These are phyloP conservation scores for Penicillium fuscoglaucum DNA, from an alignment of 2,329 filamentous ascomycete species.

Conservation along the genomic window DNA sequence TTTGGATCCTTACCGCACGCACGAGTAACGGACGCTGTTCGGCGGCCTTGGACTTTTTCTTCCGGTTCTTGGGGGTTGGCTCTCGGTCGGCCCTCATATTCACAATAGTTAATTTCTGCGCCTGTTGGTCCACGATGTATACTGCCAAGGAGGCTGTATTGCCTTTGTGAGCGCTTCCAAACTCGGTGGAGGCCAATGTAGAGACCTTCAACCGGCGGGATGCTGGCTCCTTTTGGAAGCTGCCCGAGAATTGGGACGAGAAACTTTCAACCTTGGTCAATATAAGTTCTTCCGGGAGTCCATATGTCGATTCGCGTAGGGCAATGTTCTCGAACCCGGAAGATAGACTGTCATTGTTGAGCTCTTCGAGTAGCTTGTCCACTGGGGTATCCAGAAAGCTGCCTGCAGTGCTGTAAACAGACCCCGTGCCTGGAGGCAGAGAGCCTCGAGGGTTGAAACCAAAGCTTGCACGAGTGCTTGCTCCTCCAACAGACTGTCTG, in stretches of 20 bases:
- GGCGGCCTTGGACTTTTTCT: constrained; percentile 29
- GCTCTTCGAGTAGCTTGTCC: constrained; percentile 68
- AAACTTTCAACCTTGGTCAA: constrained; percentile 70
- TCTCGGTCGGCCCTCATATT: constrained; percentile 59
- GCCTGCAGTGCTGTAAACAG: constrained; percentile 52
- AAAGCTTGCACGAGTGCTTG: constrained; percentile 64
- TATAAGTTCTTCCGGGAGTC: constrained; percentile 69
- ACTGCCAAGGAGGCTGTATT: constrained; percentile 46
- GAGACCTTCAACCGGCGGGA: constrained; percentile 55
- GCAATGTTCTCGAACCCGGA: constrained; percentile 72
- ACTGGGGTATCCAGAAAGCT: constrained; percentile 68
- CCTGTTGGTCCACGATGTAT: constrained; percentile 68
- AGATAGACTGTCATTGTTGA: constrained; percentile 62
- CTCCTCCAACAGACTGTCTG: constrained; percentile 72
- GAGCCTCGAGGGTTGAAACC: constrained; percentile 56
- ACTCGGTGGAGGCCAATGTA: constrained; percentile 56
- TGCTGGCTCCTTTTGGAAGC: constrained; percentile 28
- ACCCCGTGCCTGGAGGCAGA: constrained; percentile 52
- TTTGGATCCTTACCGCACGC: constrained; percentile 51
- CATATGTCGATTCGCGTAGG: constrained; percentile 70
- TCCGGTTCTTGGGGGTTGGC: constrained; percentile 29
- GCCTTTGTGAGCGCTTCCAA: constrained; percentile 32
- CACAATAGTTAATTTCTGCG: constrained; percentile 67
- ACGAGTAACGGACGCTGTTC: constrained; percentile 32
- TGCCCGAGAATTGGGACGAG: constrained; percentile 52